phyloP scores from a whole-genome alignment of 2,329 filamentous ascomycete species.

The Colletotrichum salicis region DNA sequence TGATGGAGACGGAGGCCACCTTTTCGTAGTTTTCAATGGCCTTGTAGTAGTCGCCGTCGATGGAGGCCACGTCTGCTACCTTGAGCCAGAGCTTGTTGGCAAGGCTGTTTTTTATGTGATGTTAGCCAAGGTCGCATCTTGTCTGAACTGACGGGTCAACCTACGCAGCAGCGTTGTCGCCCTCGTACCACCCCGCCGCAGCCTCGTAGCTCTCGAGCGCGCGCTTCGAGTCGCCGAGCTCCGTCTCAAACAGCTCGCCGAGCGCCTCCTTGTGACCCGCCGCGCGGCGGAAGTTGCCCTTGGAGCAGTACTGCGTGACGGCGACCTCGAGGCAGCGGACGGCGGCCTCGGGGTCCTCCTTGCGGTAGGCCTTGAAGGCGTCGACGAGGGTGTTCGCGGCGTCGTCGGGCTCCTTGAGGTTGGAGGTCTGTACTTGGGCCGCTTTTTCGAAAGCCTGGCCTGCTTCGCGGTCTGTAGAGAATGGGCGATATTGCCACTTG shows the following conservation, averaged over 20 bases:
- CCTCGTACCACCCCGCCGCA: constrained; percentile 89
- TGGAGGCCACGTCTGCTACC: constrained; percentile 85
- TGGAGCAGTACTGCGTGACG: constrained; percentile 86
- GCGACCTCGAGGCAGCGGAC: constrained; percentile 82
- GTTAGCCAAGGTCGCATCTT: constrained; percentile 8
- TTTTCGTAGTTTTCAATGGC: constrained; percentile 85
- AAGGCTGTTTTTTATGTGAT: constrained; percentile 60
- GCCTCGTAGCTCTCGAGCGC: constrained; percentile 87
- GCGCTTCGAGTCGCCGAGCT: constrained; percentile 79
- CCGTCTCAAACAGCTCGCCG: constrained; percentile 85
- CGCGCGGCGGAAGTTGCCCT: constrained; percentile 90
- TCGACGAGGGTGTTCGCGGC: constrained; percentile 89
- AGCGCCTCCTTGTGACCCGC: constrained; percentile 91
- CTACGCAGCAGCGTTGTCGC: constrained; percentile 84
- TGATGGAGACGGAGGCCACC: constrained; percentile 80
- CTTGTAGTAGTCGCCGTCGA: constrained; percentile 86
- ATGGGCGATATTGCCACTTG: not conserved
- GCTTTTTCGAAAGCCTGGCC: constrained; percentile 88
- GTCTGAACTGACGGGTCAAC: constrained; percentile 45
- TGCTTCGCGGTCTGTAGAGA: constrained; percentile 77
- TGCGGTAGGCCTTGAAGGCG: constrained; percentile 95
- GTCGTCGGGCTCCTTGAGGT: constrained; percentile 91
- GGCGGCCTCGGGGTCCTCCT: constrained; percentile 84
- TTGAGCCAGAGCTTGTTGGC: constrained; percentile 96
- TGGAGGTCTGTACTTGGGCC: constrained; percentile 80